These are phyloP conservation scores for Boehmeria nivea DNA, from an alignment of 306 rosid species.

Conservation along the genomic window DNA sequence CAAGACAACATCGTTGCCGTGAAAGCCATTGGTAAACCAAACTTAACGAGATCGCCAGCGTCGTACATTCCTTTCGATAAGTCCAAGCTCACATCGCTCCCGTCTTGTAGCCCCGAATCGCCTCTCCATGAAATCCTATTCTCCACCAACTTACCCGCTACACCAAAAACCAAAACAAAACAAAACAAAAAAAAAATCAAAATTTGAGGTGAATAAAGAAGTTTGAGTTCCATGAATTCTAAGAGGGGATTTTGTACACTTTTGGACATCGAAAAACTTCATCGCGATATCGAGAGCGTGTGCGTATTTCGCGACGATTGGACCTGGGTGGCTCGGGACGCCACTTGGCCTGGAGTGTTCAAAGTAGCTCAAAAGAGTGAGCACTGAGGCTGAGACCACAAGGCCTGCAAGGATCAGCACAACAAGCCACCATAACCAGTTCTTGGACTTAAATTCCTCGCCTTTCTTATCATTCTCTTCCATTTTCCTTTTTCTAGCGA, in stretches of 20 bases:
- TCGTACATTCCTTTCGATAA: constrained; percentile 72
- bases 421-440: constrained; percentile 32
- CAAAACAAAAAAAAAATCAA: too few species aligned
- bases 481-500: too few species aligned
- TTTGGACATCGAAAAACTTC: constrained; percentile 53
- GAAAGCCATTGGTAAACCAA: constrained; percentile 79
- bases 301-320: constrained; percentile 35
- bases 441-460: constrained; percentile 15
- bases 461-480: constrained; percentile 25
- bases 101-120: constrained; percentile 61
- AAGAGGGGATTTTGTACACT: constrained; percentile 24
- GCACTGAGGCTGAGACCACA: constrained; percentile 26
- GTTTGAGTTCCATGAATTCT: not conserved
- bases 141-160: constrained; percentile 51
- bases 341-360: constrained; percentile 11
- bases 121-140: constrained; percentile 62
- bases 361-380: constrained; percentile 22
- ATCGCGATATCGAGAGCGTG: constrained; percentile 38
- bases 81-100: constrained; percentile 53
- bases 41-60: constrained; percentile 64
- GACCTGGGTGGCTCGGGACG: constrained; percentile 14
- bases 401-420: constrained; percentile 30
- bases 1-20: constrained; percentile 68
- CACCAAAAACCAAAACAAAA: too few species aligned
- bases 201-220: too few species aligned